Percentiles rank a stretch among this genome's conserved stretches.
phyloP scores from a whole-genome alignment of 1,284 basidiomycete species.

The Pseudozyma pruni region DNA sequence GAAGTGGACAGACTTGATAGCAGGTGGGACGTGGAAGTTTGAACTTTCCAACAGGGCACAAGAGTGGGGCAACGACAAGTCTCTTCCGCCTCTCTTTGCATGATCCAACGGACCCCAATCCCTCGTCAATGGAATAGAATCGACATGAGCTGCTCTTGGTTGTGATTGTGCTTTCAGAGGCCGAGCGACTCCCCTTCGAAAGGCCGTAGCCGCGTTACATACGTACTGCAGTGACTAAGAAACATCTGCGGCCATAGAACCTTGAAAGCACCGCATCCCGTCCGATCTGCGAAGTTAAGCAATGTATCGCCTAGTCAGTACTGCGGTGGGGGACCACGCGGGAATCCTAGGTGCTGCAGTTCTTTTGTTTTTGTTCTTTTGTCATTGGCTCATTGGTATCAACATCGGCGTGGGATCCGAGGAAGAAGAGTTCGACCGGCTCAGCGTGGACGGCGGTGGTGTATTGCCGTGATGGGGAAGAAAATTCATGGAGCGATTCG shows the following conservation, averaged over 20 bases:
- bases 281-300: constrained; percentile 83
- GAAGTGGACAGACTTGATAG: constrained; percentile 29
- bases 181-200: too few species aligned
- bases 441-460: too few species aligned
- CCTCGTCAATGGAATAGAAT: background rate
- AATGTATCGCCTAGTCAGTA: constrained; percentile 82
- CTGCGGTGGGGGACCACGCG: constrained; percentile 84
- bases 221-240: background rate
- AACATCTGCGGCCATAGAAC: constrained; percentile 81
- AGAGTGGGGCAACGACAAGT: constrained; percentile 32
- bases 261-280: constrained; percentile 82
- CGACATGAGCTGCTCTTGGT: too few species aligned
- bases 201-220: background rate
- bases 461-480: too few species aligned
- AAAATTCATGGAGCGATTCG: too few species aligned
- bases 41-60: constrained; percentile 16
- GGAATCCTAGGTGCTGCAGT: constrained; percentile 83
- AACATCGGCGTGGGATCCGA: too few species aligned
- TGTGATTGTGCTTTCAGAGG: too few species aligned
- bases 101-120: too few species aligned
- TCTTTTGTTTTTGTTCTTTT: constrained; percentile 69
- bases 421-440: too few species aligned
- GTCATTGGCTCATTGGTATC: too few species aligned
- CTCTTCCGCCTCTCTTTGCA: constrained; percentile 5
- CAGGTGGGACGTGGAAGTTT: constrained; percentile 40